Evolutionary conservation across 352 stramenopile genomes (phyloP).

Genomic region (Detonula confervacea): DNA sequence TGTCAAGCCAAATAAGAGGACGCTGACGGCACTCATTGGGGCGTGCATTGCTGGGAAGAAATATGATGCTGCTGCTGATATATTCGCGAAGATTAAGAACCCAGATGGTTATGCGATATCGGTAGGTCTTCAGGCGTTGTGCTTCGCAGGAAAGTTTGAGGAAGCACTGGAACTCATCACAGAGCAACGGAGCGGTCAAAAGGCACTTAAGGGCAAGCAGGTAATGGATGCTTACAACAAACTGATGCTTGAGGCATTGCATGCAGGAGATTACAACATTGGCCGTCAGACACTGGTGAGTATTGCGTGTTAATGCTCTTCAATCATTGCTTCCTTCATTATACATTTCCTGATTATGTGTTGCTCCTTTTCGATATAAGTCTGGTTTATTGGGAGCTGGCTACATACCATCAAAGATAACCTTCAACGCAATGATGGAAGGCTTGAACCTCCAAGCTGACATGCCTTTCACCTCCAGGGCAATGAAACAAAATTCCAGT

Average conservation of each 20-base stretch:
- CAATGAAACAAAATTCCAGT: conserved; percentile 12
- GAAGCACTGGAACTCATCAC: conserved; percentile 62
- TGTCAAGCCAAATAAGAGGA: conserved; percentile 83
- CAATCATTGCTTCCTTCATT: background rate
- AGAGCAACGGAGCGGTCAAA: conserved; percentile 50
- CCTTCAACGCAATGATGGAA: conserved; percentile 64
- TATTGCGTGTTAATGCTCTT: too few relatives aligned
- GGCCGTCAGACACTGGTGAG: conserved; percentile 59
- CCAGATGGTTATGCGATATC: conserved; percentile 78
- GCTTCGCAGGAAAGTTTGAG: conserved; percentile 50
- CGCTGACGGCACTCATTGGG: conserved; percentile 77
- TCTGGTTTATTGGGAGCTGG: conserved; percentile 59
- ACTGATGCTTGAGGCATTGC: conserved; percentile 58
- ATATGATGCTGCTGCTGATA: conserved; percentile 67
- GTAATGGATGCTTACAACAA: conserved; percentile 72
- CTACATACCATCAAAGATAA: conserved; percentile 80
- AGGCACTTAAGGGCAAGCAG: conserved; percentile 69
- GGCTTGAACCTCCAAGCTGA: conserved; percentile 53
- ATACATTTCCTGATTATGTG: conserved; percentile 1
- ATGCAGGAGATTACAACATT: conserved; percentile 50
- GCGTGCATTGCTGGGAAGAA: conserved; percentile 71
- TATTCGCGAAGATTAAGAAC: conserved; percentile 77
- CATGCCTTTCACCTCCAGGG: conserved; percentile 22
- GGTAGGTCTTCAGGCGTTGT: conserved; percentile 69
- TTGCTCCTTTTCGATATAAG: conserved; percentile 15